These are phyloP conservation scores for Fusarium sublunatum DNA, from an alignment of 2,329 filamentous ascomycete genomes.

Conservation along the genomic window DNA sequence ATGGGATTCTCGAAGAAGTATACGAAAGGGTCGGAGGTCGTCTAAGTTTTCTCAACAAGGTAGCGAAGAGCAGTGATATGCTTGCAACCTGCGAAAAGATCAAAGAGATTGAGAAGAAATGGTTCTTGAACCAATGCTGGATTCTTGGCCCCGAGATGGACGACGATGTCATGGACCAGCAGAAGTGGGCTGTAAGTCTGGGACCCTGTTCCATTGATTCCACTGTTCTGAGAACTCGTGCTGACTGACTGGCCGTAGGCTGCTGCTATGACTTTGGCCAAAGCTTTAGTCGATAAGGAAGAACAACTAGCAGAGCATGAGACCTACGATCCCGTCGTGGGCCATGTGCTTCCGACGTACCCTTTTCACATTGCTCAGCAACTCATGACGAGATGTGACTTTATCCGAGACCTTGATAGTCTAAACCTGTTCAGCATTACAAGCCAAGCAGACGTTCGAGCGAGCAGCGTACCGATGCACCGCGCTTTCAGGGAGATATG, in stretches of 20 bases:
- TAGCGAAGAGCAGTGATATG: constrained; percentile 90
- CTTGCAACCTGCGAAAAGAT: constrained; percentile 80
- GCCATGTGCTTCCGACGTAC: constrained; percentile 83
- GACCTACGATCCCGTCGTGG: constrained; percentile 72
- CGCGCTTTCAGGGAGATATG: constrained; percentile 90
- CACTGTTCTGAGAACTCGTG: not conserved
- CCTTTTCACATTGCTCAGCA: constrained; percentile 85
- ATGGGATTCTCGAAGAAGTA: constrained; percentile 74
- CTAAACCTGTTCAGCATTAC: constrained; percentile 97
- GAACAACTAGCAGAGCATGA: constrained; percentile 65
- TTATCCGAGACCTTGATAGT: constrained; percentile 91
- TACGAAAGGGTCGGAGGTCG: constrained; percentile 90
- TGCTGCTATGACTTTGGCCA: constrained; percentile 92
- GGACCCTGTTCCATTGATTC: not conserved
- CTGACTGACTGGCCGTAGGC: constrained; percentile 61
- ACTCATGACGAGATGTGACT: constrained; percentile 96
- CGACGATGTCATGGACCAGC: constrained; percentile 98
- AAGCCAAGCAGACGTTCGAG: constrained; percentile 84
- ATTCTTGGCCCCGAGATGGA: constrained; percentile 82
- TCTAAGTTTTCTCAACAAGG: constrained; percentile 86
- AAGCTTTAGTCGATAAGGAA: constrained; percentile 88
- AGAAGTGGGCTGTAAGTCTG: constrained; percentile 86
- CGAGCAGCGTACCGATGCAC: constrained; percentile 96
- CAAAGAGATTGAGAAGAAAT: constrained; percentile 76
- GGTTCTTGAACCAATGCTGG: constrained; percentile 81